Percentiles rank a stretch among this genome's conserved stretches.
Evolutionary conservation across 495 filamentous ascomycete species (phyloP).

Genomic region (Poronia punctata): DNA sequence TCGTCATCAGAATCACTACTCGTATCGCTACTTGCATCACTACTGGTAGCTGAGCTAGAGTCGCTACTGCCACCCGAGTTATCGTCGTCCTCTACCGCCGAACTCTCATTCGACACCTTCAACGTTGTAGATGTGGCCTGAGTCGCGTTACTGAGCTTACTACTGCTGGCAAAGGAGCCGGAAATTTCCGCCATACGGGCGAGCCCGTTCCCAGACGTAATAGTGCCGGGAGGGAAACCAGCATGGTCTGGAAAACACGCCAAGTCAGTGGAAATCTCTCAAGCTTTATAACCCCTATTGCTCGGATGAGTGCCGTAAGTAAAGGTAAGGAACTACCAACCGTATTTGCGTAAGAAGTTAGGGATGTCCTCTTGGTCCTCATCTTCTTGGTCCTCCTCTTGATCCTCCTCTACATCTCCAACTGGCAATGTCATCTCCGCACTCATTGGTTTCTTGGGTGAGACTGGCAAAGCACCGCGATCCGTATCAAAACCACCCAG

Average conservation of each 20-base stretch:
- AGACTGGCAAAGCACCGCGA: background rate
- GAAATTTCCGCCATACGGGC: conserved; percentile 30
- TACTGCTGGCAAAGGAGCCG: conserved; percentile 13
- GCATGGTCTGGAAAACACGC: conserved; percentile 29
- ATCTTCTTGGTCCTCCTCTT: conserved; percentile 24
- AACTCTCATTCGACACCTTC: conserved; percentile 24
- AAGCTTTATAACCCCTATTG: too few species aligned
- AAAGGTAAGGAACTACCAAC: too few species aligned
- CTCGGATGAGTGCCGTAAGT: too few species aligned
- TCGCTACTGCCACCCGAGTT: conserved; percentile 16
- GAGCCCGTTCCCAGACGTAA: conserved; percentile 35
- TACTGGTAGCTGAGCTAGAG: conserved; percentile 17
- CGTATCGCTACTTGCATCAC: conserved; percentile 9
- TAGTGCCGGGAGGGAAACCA: conserved; percentile 45
- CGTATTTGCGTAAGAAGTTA: conserved; percentile 3
- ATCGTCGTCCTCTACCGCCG: conserved; percentile 25
- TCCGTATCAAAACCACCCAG: background rate
- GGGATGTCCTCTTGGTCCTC: conserved; percentile 1
- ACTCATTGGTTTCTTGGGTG: conserved; percentile 1
- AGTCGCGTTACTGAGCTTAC: conserved; percentile 20
- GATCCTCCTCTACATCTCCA: conserved; percentile 7
- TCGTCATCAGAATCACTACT: conserved; percentile 7
- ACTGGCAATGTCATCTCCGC: background rate
- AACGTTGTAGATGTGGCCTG: conserved; percentile 21
- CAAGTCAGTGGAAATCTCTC: conserved; percentile 25